Percentiles rank a stretch among this genome's conserved stretches.
These are phyloP conservation scores for Boletus pseudopeckii DNA, from an alignment of 768 basidiomycete species.

Conservation along the genomic window DNA sequence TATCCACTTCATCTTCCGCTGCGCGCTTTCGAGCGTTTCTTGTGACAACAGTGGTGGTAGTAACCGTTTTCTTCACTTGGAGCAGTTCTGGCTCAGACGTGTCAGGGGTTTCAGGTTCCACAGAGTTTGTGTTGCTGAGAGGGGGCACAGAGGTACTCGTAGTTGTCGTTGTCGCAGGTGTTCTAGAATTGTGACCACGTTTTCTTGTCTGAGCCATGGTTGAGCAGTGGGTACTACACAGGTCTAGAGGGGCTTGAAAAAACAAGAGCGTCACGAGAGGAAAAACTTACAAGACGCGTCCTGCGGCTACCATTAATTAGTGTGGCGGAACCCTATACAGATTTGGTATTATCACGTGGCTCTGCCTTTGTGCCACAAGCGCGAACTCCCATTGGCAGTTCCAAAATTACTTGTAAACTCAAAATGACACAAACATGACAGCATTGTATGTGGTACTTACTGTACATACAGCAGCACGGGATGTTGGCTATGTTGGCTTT, in stretches of 20 bases:
- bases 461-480: no score
- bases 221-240: neutral
- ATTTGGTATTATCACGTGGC: constrained; percentile 23
- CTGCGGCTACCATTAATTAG: constrained; percentile 18
- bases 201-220: constrained; percentile 26
- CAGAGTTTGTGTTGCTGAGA: constrained; percentile 44
- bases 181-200: constrained; percentile 9
- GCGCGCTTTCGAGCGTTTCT: constrained; percentile 27
- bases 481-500: no score
- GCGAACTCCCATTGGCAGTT: constrained; percentile 12
- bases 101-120: constrained; percentile 48
- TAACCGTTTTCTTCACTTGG: neutral
- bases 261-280: constrained; percentile 14
- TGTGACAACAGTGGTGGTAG: neutral
- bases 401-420: neutral
- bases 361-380: constrained; percentile 23
- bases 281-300: constrained; percentile 24
- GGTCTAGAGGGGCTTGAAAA: neutral
- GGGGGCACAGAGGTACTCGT: constrained; percentile 48
- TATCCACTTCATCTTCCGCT: constrained; percentile 35
- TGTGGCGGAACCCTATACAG: constrained; percentile 14
- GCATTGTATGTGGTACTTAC: no score
- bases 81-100: constrained; percentile 42
- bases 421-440: no score
- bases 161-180: constrained; percentile 27